Evolutionary conservation across 176 grass and related monocot genomes (phyloP), one percentile per base, ranked within the genome.

Genomic region (Musa troglodytarum): DNA sequence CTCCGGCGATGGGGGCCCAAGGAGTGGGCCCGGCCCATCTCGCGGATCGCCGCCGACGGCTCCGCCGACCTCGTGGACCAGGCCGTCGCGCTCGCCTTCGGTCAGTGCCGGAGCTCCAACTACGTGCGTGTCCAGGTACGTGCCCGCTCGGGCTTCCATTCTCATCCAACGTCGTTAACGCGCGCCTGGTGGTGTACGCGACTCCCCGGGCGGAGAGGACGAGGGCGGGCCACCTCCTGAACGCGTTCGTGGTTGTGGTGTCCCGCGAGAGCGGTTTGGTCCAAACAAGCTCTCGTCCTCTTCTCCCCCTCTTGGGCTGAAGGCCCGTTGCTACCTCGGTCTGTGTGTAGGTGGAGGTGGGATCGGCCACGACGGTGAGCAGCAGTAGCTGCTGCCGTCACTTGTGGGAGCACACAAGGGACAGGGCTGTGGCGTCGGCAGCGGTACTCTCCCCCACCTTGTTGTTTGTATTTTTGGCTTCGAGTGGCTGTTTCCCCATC

Each of bases 61-160:
- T 83, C 88, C 54, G 90, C 96, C n/a, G 96, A 95, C 85, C 92
- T 99, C 8, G 88, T 94, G 21, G 96, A 99, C 80, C 91, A 99
- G 82, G 88, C 96, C 56, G 88, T 99, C 24, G 96, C 96, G 20
- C 88, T 92, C 67, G 96, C 96, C 11, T 99, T 94, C 69, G 91
- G 96, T 1, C 88, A 99, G 83, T 85, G 87, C 82, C 90, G 87
- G 61, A 82, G 82, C 4, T 87, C 96, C 59, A 94, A 95, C 64
- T 99, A 99, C 80, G 80, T 99, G 61, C 88, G 96, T 77, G 87
- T 99, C 71, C 96, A 99, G 91, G 96, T 98, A 56, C 73, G 13
- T 34, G 63, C 53, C 17, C 54, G 53, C 56, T 58, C 75, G 49
- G 62, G 50, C 34, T 43, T 24, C 22, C 10, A 49, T 6, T 11